phyloP scores from a whole-genome alignment of 1,139 yeast species.

The Nakaseomyces glabratus region DNA sequence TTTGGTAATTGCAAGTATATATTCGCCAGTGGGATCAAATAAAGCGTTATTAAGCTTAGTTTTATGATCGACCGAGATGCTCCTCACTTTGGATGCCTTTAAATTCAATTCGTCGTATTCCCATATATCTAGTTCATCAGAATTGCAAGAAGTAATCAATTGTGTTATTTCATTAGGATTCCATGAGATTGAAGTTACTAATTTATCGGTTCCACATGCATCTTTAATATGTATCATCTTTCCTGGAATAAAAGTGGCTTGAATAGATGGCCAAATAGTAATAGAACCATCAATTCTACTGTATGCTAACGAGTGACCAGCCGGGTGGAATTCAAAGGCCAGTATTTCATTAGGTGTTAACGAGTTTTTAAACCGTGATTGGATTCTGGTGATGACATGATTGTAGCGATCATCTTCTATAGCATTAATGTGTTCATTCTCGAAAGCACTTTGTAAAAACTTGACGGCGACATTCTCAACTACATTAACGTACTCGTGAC shows the following conservation, averaged over 20 bases:
- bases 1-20: slow-evolving; percentile 42
- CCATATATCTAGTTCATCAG: slow-evolving; percentile 51
- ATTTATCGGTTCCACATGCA: slow-evolving; percentile 39
- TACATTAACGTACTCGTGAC: too few species aligned
- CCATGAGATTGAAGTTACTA: slow-evolving; percentile 51
- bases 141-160: slow-evolving; percentile 54
- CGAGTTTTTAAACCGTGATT: slow-evolving; percentile 20
- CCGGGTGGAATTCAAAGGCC: slow-evolving; percentile 22
- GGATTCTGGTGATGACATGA: slow-evolving; percentile 14
- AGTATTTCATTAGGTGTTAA: slow-evolving; percentile 18
- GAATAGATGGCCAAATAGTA: slow-evolving; percentile 31
- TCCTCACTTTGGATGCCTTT: slow-evolving; percentile 28
- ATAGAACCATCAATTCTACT: slow-evolving; percentile 29
- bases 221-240: slow-evolving; percentile 31
- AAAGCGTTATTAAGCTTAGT: slow-evolving; percentile 38
- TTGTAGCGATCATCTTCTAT: slow-evolving; percentile 24
- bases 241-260: slow-evolving; percentile 11
- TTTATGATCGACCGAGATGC: slow-evolving; percentile 28
- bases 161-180: slow-evolving; percentile 44
- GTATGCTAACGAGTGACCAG: slow-evolving; percentile 24
- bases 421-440: slow-evolving; percentile 13
- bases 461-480: slow-evolving; percentile 11
- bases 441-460: slow-evolving; percentile 12
- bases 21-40: slow-evolving; percentile 40
- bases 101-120: slow-evolving; percentile 37